Conservation (phyloP, 352 stramenopile species). For the Phytophthora pluvialis region DNA sequence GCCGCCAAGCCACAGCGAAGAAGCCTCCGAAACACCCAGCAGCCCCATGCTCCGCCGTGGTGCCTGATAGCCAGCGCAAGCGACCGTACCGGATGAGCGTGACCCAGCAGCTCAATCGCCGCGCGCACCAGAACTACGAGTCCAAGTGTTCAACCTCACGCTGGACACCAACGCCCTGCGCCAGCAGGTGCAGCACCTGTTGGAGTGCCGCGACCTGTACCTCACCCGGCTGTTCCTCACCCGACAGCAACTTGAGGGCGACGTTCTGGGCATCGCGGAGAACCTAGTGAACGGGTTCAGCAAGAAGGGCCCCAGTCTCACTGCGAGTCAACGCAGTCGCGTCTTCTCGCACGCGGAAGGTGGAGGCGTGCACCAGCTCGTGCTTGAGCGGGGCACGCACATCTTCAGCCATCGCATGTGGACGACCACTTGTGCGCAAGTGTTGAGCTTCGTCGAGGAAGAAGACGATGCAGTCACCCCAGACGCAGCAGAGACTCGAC, state of each 20-base stretch:
- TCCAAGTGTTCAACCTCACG: slow-evolving; percentile 29
- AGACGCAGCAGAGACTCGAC: slow-evolving; percentile 4
- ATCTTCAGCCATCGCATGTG: slow-evolving; percentile 12
- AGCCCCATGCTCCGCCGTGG: not conserved
- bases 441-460: slow-evolving; percentile 6
- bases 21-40: too few species aligned
- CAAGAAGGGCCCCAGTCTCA: not conserved
- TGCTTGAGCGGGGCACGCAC: not conserved
- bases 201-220: slow-evolving; percentile 20
- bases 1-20: too few species aligned
- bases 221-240: slow-evolving; percentile 16
- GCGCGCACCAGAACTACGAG: slow-evolving; percentile 4
- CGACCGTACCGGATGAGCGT: slow-evolving; percentile 24
- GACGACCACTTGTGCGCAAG: not conserved
- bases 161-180: slow-evolving; percentile 33
- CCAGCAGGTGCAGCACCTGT: slow-evolving; percentile 23
- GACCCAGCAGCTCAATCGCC: slow-evolving; percentile 1
- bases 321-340: not conserved
- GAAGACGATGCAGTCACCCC: not conserved
- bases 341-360: not conserved
- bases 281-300: slow-evolving; percentile 15
- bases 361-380: not conserved
- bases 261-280: slow-evolving; percentile 3
- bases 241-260: slow-evolving; percentile 16
- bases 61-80: slow-evolving; percentile 26